Percentiles rank a stretch among this genome's conserved stretches.
Conservation (phyloP, 2,329 filamentous ascomycete species). For the Cryphonectria naterciae region DNA sequence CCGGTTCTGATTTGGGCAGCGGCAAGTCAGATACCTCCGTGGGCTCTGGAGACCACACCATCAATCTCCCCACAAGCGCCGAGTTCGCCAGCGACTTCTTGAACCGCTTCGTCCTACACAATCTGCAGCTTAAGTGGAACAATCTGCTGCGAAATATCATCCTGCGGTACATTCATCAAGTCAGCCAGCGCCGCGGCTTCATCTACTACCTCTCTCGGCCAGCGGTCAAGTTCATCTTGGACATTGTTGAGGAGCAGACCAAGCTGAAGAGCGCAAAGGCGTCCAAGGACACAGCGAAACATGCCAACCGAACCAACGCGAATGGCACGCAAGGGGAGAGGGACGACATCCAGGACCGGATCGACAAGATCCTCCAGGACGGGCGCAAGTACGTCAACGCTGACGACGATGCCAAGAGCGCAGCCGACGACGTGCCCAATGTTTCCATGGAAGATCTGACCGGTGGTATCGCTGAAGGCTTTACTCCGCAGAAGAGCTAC, state of each 20-base stretch:
- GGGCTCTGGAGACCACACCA: constrained; percentile 59
- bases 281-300: constrained; percentile 29
- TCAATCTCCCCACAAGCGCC: constrained; percentile 70
- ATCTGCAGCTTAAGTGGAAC: constrained; percentile 98
- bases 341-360: constrained; percentile 76
- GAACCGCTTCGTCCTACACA: constrained; percentile 97
- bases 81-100: constrained; percentile 95
- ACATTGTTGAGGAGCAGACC: constrained; percentile 93
- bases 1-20: constrained; percentile 32
- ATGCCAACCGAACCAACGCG: constrained; percentile 32
- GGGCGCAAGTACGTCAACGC: constrained; percentile 80
- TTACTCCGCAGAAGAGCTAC: constrained; percentile 89
- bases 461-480: constrained; percentile 83
- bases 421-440: constrained; percentile 37
- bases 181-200: constrained; percentile 92
- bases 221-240: constrained; percentile 96
- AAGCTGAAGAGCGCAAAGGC: constrained; percentile 62
- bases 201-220: constrained; percentile 96
- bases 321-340: constrained; percentile 42
- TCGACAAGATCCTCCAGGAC: constrained; percentile 83
- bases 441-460: constrained; percentile 64
- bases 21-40: constrained; percentile 46
- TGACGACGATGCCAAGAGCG: constrained; percentile 53
- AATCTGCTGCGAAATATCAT: constrained; percentile 95
- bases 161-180: constrained; percentile 94